Evolutionary conservation across 164 flowering plant species (phyloP), one percentile per base, ranked within the genome.

Genomic region (Vitis amurensis): DNA sequence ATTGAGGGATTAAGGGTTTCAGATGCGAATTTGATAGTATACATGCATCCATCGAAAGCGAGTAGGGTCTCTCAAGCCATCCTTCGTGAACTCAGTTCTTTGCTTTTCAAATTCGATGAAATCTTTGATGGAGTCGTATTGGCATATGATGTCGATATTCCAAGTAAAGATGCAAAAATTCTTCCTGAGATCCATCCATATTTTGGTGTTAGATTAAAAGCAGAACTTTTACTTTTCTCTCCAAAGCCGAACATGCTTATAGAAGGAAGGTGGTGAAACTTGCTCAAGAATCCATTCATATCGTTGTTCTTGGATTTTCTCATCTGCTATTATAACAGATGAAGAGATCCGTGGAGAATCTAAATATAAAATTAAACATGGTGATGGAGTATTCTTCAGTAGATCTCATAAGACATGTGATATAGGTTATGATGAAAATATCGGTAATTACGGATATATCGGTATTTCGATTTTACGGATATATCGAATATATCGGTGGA

Each of bases 241-340:
- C 99, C 99, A 11, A 91, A 83, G 75, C 92, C 96, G 0, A 75
- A 85, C 59, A 90, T 87, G 89, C 78, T 88, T 68, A 55, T 95
- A 84, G 99, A 76, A 97, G 99, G 17, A 90, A 88, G 80, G 94
- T 92, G 4, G 89, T 88, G 37, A 91, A 88, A 74, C 56, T 92
- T 74, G 75, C 85, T 17, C 80, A 69, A 78, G 91, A 89, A 53
- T 85, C 89, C 7, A 83, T 94, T 75, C 92, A 89, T 79, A 83
- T 84, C 13, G 73, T 90, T 55, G 92, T 92, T 58, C 92, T 92
- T 71, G 19, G 19, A 17, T 17, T 17, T 17, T 17, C 19, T 17
- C 19, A 17, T 17, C 19, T 17, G 19, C 19, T 17, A 17, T 17
- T 17, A 17, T 17, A 17, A 17, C 19, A 17, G 19, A 17, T 17